Evolutionary conservation across 371 early-diverging fungal species (phyloP), one percentile per base, ranked within the genome.

Genomic region (Mucor plumbeus): DNA sequence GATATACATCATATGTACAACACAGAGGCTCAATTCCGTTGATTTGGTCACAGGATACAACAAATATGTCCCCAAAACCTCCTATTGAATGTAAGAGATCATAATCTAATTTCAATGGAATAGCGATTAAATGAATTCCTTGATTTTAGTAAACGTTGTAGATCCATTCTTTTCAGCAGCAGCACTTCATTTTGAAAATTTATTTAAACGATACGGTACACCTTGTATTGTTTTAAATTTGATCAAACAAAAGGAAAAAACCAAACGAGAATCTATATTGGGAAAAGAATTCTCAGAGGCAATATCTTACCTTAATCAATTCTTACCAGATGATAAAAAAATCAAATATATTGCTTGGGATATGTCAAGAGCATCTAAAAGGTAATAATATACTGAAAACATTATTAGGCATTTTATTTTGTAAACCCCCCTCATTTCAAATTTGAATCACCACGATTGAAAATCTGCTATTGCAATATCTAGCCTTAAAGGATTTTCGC

Each of bases 21-120:
- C 97, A 97, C 60, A 90, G 99, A 43, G 99, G 99, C 0, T 95
- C 96, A 0, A 99, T 99, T 47, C 99, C 99, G 1, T 76, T 99
- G 21, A 92, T 86, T 71, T 99, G 99, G 99, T 88, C 92, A 8
- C 98, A 99, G 72, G 97, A 98, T 59, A 88, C 87, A 3, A 87
- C 92, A 6, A 93, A 91, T 36, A 92, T 98, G 90, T 89, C 93
- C 4, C 96, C 98, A 1, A 99, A 98, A 70, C 99, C 99, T 0
- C 94, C 95, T 1, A 99, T 99, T 55, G 91, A 94, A 65, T 75
- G 92, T 89, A 78, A 71, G 73, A 69, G 26, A 35, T 7, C 34
- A 8, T 17, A 2, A 19, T 17, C 9, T 7, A 26, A 7, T 4
- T 53, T n/a, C 15, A 8, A 1, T n/a, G 36, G 39, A 19, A 50